phyloP scores from a whole-genome alignment of 1,284 basidiomycete genomes.

The Grifola frondosa region DNA sequence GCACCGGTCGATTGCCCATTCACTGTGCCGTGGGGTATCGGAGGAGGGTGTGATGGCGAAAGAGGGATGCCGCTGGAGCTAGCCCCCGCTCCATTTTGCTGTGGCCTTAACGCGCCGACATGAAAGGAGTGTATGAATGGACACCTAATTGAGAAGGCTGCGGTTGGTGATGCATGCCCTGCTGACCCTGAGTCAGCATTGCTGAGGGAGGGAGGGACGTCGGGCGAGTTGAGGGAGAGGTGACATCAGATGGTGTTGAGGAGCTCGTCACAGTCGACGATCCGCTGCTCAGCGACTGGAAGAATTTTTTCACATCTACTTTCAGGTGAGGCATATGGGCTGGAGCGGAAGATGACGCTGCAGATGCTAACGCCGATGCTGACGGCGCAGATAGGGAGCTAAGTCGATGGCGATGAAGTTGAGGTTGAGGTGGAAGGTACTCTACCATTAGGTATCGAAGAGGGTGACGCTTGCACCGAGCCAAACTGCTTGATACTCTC shows the following conservation, averaged over 20 bases:
- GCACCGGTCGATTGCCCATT: conserved; percentile 55
- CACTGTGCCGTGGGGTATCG: conserved; percentile 61
- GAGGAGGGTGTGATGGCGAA: conserved; percentile 63
- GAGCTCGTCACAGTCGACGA: conserved; percentile 38
- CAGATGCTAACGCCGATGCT: too few species aligned
- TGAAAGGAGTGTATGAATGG: conserved; percentile 43
- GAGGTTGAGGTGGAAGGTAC: conserved; percentile 28
- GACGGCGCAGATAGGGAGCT: too few species aligned
- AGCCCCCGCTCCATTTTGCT: conserved; percentile 36
- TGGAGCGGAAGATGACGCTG: too few species aligned
- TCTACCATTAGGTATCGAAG: conserved; percentile 66
- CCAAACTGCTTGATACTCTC: conserved; percentile 82
- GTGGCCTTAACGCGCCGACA: conserved; percentile 32
- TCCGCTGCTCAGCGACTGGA: conserved; percentile 52
- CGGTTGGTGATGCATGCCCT: conserved; percentile 42
- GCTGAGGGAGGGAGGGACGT: conserved; percentile 44
- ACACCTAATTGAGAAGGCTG: conserved; percentile 45
- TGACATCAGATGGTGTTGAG: conserved; percentile 36
- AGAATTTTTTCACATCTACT: conserved; percentile 67
- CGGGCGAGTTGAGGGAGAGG: conserved; percentile 44
- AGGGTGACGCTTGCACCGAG: conserved; percentile 60
- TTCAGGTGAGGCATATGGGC: too few species aligned
- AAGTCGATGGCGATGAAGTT: conserved; percentile 29
- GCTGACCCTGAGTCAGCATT: conserved; percentile 30
- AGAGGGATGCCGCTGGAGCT: conserved; percentile 51